Evolutionary conservation across 768 basidiomycete species (phyloP).

Genomic region (Tulasnella sp.): DNA sequence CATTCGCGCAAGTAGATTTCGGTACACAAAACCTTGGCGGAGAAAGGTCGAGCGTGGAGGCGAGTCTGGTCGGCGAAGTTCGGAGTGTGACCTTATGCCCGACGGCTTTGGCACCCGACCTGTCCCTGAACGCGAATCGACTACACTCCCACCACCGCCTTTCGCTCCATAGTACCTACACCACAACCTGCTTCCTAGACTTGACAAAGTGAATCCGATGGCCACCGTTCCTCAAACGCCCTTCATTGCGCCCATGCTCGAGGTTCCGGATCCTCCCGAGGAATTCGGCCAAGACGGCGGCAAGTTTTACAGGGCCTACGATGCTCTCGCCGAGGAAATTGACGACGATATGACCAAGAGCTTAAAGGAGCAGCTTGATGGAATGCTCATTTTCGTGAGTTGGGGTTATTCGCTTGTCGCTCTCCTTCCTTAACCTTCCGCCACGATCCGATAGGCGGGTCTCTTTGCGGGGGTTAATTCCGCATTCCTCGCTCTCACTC

Average conservation of each 20-base stretch:
- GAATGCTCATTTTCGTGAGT: background rate
- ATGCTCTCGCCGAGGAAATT: background rate
- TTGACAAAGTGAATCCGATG: too few relatives aligned
- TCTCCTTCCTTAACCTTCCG: background rate
- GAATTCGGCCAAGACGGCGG: background rate
- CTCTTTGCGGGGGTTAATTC: background rate
- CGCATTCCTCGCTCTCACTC: background rate
- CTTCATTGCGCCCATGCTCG: background rate
- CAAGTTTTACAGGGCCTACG: background rate
- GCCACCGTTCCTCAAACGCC: too few relatives aligned
- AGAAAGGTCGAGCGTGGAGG: too few relatives aligned
- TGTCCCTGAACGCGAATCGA: too few relatives aligned
- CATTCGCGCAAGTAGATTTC: too few relatives aligned
- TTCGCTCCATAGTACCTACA: too few relatives aligned
- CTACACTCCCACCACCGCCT: too few relatives aligned
- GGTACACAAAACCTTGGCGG: too few relatives aligned
- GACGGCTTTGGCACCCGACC: too few relatives aligned
- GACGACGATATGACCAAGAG: background rate
- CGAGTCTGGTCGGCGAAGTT: too few relatives aligned
- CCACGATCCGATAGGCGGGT: background rate
- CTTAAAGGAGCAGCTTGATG: background rate
- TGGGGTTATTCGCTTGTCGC: background rate
- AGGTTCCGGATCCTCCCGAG: background rate
- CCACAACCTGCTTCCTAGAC: too few relatives aligned
- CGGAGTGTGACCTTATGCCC: too few relatives aligned